Conservation (phyloP, 108 stramenopile genomes). For the Nitzschia sp. region DNA sequence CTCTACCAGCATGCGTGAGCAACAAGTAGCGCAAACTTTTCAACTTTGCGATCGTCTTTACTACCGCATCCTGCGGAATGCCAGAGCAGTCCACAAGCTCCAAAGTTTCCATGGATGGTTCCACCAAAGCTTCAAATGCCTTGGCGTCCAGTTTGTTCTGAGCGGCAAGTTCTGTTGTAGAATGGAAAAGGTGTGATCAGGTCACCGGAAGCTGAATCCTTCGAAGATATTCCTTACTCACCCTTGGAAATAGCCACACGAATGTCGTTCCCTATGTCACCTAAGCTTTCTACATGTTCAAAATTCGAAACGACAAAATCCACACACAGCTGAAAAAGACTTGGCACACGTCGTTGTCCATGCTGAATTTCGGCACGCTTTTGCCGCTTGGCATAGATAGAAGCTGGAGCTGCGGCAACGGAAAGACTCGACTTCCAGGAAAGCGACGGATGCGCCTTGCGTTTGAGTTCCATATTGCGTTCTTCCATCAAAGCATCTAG, state of each 20-base stretch:
- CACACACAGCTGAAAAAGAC: conserved; percentile 67
- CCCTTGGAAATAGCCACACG: conserved; percentile 57
- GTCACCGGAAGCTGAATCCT: background rate
- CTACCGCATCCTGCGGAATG: conserved; percentile 67
- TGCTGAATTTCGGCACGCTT: conserved; percentile 47
- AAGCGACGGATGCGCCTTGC: conserved; percentile 54
- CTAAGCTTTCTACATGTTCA: conserved; percentile 74
- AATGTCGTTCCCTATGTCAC: conserved; percentile 64
- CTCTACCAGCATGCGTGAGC: conserved; percentile 74
- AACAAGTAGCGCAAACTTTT: conserved; percentile 51
- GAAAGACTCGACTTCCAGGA: conserved; percentile 40
- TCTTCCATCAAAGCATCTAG: conserved; percentile 69
- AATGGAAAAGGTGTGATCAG: background rate
- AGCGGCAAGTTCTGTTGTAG: conserved; percentile 46
- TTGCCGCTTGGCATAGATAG: conserved; percentile 66
- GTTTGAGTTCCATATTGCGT: conserved; percentile 30
- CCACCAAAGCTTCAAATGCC: conserved; percentile 72
- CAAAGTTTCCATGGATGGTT: conserved; percentile 63
- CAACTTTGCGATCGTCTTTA: conserved; percentile 16
- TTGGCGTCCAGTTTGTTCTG: conserved; percentile 62
- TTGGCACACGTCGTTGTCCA: conserved; percentile 43
- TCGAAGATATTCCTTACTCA: background rate
- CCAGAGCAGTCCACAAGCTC: conserved; percentile 76
- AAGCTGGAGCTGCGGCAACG: background rate
- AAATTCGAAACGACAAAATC: conserved; percentile 73